phyloP scores from a whole-genome alignment of 805 yeast genomes.

The Cyberlindnera americana region DNA sequence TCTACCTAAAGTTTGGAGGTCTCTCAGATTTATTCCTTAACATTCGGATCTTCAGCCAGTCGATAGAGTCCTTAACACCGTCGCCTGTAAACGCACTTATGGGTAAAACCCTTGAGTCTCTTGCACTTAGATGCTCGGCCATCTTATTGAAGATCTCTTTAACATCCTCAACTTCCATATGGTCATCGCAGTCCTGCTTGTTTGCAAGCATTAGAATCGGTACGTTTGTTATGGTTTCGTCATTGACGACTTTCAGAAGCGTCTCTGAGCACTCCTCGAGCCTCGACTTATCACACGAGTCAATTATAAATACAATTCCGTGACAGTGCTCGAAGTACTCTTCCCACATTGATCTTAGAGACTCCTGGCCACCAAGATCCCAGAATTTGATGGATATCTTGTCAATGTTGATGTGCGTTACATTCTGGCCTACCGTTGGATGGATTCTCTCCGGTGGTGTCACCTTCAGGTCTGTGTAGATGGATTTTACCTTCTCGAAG shows the following conservation, averaged over 20 bases:
- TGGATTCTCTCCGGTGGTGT: conserved; percentile 59
- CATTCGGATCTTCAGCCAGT: conserved; percentile 79
- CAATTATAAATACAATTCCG: conserved; percentile 89
- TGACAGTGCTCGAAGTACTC: conserved; percentile 83
- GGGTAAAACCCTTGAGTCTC: conserved; percentile 88
- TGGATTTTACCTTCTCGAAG: conserved; percentile 59
- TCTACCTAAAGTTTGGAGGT: conserved; percentile 29
- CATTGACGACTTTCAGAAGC: conserved; percentile 50
- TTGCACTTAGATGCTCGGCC: conserved; percentile 81
- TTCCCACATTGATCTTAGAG: conserved; percentile 82
- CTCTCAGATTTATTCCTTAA: conserved; percentile 39
- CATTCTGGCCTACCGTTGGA: conserved; percentile 94
- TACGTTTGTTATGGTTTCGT: conserved; percentile 59
- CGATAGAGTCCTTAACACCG: conserved; percentile 83
- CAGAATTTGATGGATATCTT: conserved; percentile 64
- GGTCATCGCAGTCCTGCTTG: conserved; percentile 77
- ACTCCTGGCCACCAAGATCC: conserved; percentile 96
- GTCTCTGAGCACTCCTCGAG: conserved; percentile 79
- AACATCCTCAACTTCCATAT: conserved; percentile 72
- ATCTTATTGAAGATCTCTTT: conserved; percentile 79
- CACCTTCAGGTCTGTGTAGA: conserved; percentile 45
- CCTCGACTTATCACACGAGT: conserved; percentile 80
- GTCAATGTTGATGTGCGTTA: conserved; percentile 38
- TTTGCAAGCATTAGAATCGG: conserved; percentile 95
- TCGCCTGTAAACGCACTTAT: conserved; percentile 76